These are phyloP conservation scores for Penicillium pulvis DNA, from an alignment of 495 filamentous ascomycete species.

Conservation along the genomic window DNA sequence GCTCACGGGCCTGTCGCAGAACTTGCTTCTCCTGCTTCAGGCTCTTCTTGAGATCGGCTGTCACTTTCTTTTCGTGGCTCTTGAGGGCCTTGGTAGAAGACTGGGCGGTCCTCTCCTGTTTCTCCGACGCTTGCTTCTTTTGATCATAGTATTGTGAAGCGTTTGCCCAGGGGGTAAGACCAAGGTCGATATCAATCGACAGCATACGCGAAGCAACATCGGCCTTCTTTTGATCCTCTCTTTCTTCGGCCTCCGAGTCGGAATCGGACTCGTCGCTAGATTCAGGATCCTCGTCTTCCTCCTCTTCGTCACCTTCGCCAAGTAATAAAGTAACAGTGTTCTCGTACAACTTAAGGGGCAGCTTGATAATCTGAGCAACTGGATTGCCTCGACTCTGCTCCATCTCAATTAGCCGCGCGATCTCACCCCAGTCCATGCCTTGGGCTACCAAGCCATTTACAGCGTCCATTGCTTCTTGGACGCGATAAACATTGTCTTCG, in stretches of 20 bases:
- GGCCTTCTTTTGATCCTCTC: constrained; percentile 31
- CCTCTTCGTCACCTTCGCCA: constrained; percentile 65
- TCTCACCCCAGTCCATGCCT: constrained; percentile 96
- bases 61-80: constrained; percentile 85
- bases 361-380: constrained; percentile 82
- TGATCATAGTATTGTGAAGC: constrained; percentile 90
- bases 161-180: constrained; percentile 80
- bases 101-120: constrained; percentile 80
- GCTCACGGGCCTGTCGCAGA: constrained; percentile 76
- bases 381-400: constrained; percentile 80
- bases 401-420: constrained; percentile 81
- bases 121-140: constrained; percentile 77
- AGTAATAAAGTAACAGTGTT: constrained; percentile 84
- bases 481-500: constrained; percentile 81
- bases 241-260: constrained; percentile 57
- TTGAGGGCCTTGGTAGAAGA: constrained; percentile 85
- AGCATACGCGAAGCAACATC: constrained; percentile 45
- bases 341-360: constrained; percentile 85
- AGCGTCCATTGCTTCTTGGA: constrained; percentile 88
- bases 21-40: constrained; percentile 92
- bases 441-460: constrained; percentile 87
- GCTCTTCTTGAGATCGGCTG: constrained; percentile 77
- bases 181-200: constrained; percentile 81
- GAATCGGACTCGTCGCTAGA: constrained; percentile 63
- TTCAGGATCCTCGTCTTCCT: constrained; percentile 57